Evolutionary conservation across 208 protist genomes (phyloP), one percentile per base, ranked within the genome.

Genomic region (Sergeia podlipaevii): DNA sequence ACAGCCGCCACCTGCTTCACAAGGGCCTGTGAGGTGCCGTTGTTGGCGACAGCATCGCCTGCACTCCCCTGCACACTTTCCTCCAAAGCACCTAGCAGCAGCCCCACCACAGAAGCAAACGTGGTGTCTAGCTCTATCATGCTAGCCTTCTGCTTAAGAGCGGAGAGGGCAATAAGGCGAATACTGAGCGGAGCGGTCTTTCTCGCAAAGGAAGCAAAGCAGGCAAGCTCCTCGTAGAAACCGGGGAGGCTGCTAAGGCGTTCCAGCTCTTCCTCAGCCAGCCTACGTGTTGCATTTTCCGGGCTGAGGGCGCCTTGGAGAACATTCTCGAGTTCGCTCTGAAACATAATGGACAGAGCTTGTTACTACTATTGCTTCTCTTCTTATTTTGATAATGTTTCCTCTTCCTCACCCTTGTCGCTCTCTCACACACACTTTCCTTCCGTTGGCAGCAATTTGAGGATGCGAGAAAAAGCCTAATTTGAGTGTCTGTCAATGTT

Each of bases 221-320:
- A 21, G 6, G 51, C 60, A 3, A 85, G 46, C 5, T 38, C 34
- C 10, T n/a, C 4, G 17, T 53, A 65, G 49, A 77, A 85, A 4
- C 61, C 69, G 7, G 56, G 50, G 1, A 39, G 47, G 38, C 34
- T 24, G n/a, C 46, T 49, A 42, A 71, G 58, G 27, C 20, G 27
- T 49, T 75, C 65, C 30, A 89, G 60, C 52, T 78, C 56, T 20
- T 32, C 20, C 45, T 89, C 80, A 7, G 80, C 80, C 4, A 41
- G 58, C 3, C 4, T 29, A 7, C 80, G 63, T 28, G 59, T 34
- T 10, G 34, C 67, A 46, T 89, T 89, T 47, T 84, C 63, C 8
- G 68, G 42, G 59, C 55, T 73, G 27, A 84, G 59, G 26, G 75
- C 67, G n/a, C 47, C 38, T 36, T 52, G 43, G n/a, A 89, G 36